Conservation (phyloP, 208 protist species). For the Novymonas esmeraldas region DNA sequence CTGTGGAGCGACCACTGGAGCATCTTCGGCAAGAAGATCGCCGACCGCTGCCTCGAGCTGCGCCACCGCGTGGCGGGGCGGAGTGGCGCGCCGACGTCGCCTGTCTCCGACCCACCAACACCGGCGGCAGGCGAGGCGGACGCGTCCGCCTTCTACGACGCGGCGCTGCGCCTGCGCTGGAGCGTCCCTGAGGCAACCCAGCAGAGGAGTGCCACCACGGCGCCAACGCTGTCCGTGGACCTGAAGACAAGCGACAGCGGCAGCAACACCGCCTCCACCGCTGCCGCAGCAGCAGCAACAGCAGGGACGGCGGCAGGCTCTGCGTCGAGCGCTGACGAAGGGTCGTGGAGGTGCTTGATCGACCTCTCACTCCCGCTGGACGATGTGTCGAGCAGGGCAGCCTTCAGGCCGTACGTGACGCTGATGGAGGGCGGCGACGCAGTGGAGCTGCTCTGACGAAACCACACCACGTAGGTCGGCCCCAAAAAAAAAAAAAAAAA, state of each 20-base stretch:
- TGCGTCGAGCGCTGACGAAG: neutral
- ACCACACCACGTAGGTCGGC: neutral
- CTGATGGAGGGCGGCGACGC: slow-evolving; percentile 60
- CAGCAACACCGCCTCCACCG: too few relatives aligned
- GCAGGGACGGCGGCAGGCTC: neutral
- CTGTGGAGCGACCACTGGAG: slow-evolving; percentile 81
- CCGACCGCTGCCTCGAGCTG: slow-evolving; percentile 23
- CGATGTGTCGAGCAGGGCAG: slow-evolving; percentile 6
- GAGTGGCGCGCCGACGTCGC: neutral
- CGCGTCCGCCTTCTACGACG: neutral
- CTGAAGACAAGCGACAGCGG: neutral
- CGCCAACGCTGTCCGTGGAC: slow-evolving; percentile 8
- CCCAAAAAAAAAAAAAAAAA: too few relatives aligned
- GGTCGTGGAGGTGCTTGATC: slow-evolving; percentile 34
- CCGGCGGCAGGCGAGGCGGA: neutral
- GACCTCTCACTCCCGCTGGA: slow-evolving; percentile 29
- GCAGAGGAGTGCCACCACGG: neutral
- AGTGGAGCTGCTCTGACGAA: slow-evolving; percentile 26
- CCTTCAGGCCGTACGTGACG: slow-evolving; percentile 68
- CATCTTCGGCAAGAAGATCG: slow-evolving; percentile 44
- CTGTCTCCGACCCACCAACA: neutral
- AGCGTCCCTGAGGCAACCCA: neutral
- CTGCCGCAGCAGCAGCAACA: neutral
- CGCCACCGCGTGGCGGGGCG: neutral
- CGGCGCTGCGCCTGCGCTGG: slow-evolving; percentile 12